Evolutionary conservation across 2,329 filamentous ascomycete species (phyloP).

Genomic region (Lecanicillium sp.): DNA sequence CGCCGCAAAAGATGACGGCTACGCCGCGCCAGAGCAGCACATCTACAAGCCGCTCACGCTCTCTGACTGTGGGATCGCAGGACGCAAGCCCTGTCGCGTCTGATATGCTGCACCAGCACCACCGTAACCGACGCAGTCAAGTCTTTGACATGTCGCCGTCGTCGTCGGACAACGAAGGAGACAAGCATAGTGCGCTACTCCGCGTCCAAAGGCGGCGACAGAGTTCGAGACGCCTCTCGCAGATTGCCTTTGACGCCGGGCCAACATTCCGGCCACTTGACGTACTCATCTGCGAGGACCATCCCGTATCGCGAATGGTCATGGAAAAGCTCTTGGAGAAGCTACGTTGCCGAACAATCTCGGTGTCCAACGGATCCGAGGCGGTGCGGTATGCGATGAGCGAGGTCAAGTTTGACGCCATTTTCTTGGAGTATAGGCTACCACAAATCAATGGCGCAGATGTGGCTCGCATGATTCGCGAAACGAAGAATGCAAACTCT

Average conservation of each 20-base stretch:
- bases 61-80: conserved; percentile 88
- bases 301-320: conserved; percentile 93
- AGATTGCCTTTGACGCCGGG: conserved; percentile 76
- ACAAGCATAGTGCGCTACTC: conserved; percentile 81
- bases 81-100: conserved; percentile 72
- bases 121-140: conserved; percentile 87
- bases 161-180: conserved; percentile 93
- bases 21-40: conserved; percentile 58
- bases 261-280: conserved; percentile 87
- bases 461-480: conserved; percentile 93
- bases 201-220: conserved; percentile 92
- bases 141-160: conserved; percentile 95
- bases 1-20: conserved; percentile 55
- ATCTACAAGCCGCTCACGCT: conserved; percentile 66
- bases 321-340: conserved; percentile 98
- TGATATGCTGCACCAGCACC: conserved; percentile 61
- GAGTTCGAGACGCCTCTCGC: conserved; percentile 87
- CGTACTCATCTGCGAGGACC: conserved; percentile 93
- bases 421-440: conserved; percentile 95
- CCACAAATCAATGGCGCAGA: conserved; percentile 93
- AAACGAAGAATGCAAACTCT: conserved; percentile 91
- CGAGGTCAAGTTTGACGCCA: conserved; percentile 97
- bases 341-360: conserved; percentile 87
- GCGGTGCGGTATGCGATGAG: conserved; percentile 90
- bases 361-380: conserved; percentile 81